Base-by-base conservation (phyloP, 139 green algal species). In the Picochlorum sp. region DNA sequence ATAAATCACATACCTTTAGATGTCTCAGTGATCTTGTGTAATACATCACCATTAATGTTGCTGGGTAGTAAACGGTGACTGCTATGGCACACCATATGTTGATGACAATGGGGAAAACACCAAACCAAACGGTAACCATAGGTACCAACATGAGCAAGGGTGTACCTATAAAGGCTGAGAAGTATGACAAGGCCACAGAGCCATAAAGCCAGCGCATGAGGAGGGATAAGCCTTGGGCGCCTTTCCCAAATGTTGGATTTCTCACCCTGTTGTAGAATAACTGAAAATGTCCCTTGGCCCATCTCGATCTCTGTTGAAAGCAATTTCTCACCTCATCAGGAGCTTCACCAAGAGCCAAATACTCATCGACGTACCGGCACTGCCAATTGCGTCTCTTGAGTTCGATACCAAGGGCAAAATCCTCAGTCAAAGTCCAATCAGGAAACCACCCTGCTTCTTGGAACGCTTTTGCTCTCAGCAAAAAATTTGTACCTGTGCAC, bases 301-400 rank as follows among this genome's bases (percentile, higher is more conserved):
- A 92, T 57, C 86, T 82, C 3, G 84, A 90, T 49, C 86, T 75
- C 74, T 92, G 86, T 58, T 88, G 82, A 81, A 89, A 92, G 72
- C 84, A 85, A 60, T 92, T 89, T 47, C 86, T 81, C 23, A 88
- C 79, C 62, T 92, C 82, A 45, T 90, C 84, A 32, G 86, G 86
- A 4, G 86, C 86, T 79, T 91, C 83, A 26, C 83, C 83, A 45
- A 87, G 76, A 21, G 83, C 84, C 65, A 90, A 73, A 67, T 91
- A 91, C 79, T 91, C 83, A 41, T 73, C 18, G 28, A 91, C 79
- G 60, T 91, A 91, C 8, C 80, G 72, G 66, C 78, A 70, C 63
- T 80, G 65, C 79, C 79, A 89, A 13, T 65, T 58, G 8, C 67
- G 77, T 66, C 71, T 77, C 69, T 83, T 83, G 45, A 89, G 66